phyloP scores from a whole-genome alignment of 139 green algal species.

The Chlamydomonas sp. region DNA sequence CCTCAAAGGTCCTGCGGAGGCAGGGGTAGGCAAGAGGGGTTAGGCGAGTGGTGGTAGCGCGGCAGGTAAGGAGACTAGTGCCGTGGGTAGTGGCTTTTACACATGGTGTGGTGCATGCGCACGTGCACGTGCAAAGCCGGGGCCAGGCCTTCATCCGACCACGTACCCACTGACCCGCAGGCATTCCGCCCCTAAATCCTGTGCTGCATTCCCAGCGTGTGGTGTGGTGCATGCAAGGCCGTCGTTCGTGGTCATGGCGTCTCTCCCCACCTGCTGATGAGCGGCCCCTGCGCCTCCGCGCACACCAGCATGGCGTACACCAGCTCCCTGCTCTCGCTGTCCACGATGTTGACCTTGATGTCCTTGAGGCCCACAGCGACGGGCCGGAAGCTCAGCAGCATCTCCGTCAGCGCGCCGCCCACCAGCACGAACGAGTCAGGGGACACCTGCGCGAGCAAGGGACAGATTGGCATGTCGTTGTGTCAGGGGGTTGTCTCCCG shows the following conservation, averaged over 20 bases:
- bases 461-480: neutral
- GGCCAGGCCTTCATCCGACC: too few species aligned
- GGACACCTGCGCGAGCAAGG: conserved; percentile 36
- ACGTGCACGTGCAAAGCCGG: conserved; percentile 2
- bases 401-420: conserved; percentile 57
- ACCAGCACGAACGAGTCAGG: conserved; percentile 61
- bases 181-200: too few species aligned
- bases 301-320: conserved; percentile 68
- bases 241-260: neutral
- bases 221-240: neutral
- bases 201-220: neutral
- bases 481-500: neutral
- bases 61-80: neutral
- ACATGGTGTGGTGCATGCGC: too few species aligned
- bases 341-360: conserved; percentile 73
- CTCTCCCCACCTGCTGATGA: conserved; percentile 34
- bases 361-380: conserved; percentile 51
- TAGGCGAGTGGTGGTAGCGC: neutral
- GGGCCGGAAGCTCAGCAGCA: conserved; percentile 62
- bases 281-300: conserved; percentile 53
- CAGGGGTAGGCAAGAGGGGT: neutral
- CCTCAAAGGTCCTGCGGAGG: conserved; percentile 57
- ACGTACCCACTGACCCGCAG: too few species aligned
- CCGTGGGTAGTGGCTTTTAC: neutral
- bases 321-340: conserved; percentile 56